Percentiles rank a stretch among this genome's conserved stretches.
phyloP scores from a whole-genome alignment of 306 rosid genomes.

The Comarum palustre region DNA sequence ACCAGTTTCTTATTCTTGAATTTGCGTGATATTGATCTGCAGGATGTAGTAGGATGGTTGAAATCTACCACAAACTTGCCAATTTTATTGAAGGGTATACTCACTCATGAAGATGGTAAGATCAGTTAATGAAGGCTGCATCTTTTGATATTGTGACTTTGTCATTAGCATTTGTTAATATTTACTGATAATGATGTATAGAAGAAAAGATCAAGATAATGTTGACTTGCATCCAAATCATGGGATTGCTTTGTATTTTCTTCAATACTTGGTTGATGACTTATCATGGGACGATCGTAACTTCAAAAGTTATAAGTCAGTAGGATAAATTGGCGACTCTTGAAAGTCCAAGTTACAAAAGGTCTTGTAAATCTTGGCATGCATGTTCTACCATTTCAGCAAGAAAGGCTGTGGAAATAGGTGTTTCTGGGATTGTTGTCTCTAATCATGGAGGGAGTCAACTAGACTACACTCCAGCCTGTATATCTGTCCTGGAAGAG shows the following conservation, averaged over 20 bases:
- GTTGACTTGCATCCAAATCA: background rate
- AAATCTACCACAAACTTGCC: constrained; percentile 40
- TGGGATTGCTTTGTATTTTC: background rate
- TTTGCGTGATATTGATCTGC: constrained; percentile 1
- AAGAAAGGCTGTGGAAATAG: constrained; percentile 37
- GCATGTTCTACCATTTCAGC: constrained; percentile 22
- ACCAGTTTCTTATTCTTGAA: background rate
- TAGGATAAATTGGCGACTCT: background rate
- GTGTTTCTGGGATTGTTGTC: constrained; percentile 41
- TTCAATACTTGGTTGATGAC: background rate
- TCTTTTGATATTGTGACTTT: background rate
- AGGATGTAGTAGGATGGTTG: constrained; percentile 34
- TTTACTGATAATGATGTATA: too few species aligned
- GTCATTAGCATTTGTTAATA: background rate
- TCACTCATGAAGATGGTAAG: constrained; percentile 41
- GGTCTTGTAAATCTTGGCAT: background rate
- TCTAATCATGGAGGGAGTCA: constrained; percentile 51
- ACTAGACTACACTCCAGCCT: constrained; percentile 35
- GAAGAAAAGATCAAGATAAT: background rate
- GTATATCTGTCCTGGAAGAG: constrained; percentile 45
- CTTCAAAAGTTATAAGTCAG: background rate
- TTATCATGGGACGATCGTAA: background rate
- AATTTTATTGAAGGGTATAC: constrained; percentile 2
- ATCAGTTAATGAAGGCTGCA: background rate
- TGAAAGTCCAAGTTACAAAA: background rate